Conservation (phyloP, 1,284 basidiomycete genomes). For the Meripilus lineatus region DNA sequence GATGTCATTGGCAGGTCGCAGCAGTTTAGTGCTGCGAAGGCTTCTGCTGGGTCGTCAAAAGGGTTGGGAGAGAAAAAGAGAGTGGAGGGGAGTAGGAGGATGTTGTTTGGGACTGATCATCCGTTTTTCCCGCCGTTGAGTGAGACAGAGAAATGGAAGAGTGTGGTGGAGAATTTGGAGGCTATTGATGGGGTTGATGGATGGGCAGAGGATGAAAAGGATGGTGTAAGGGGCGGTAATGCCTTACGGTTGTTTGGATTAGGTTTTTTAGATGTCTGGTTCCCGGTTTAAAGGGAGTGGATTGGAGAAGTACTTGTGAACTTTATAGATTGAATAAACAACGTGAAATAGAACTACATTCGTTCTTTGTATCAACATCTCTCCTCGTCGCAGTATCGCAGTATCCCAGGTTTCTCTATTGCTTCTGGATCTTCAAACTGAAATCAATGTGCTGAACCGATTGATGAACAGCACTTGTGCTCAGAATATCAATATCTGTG, state of each 20-base stretch:
- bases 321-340: too few relatives aligned
- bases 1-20: conserved; percentile 61
- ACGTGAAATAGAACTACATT: too few relatives aligned
- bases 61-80: conserved; percentile 16
- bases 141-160: conserved; percentile 69
- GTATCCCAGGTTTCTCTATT: too few relatives aligned
- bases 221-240: conserved; percentile 65
- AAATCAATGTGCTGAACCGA: conserved; percentile 91
- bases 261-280: too few relatives aligned
- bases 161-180: conserved; percentile 77
- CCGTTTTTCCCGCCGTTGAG: conserved; percentile 85
- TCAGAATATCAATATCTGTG: conserved; percentile 94
- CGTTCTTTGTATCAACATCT: too few relatives aligned
- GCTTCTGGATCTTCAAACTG: conserved; percentile 85
- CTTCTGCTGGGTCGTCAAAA: conserved; percentile 25
- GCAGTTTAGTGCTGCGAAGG: conserved; percentile 38
- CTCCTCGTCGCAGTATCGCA: too few relatives aligned
- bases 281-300: too few relatives aligned
- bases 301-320: not conserved
- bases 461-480: conserved; percentile 91
- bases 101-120: conserved; percentile 86
- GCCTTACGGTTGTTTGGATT: conserved; percentile 62
- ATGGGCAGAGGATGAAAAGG: conserved; percentile 60
- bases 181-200: conserved; percentile 64
- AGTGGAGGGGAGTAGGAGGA: conserved; percentile 42